Evolutionary conservation across 768 basidiomycete species (phyloP).

Genomic region (Roridomyces roridus): DNA sequence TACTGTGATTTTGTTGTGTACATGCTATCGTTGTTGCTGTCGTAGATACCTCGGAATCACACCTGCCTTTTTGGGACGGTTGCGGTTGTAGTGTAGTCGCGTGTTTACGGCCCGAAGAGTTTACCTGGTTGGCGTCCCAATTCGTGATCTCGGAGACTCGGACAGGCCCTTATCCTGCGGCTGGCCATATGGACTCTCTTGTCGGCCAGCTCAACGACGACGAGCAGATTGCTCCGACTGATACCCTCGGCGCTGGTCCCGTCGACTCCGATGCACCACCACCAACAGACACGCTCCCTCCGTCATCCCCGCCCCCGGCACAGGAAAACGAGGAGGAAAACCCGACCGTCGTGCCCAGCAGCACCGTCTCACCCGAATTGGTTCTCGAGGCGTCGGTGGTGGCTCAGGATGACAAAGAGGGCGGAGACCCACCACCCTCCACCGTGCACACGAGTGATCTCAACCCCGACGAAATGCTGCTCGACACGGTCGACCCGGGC

Average conservation of each 20-base stretch:
- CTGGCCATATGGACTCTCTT: conserved; percentile 52
- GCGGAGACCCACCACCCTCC: no score
- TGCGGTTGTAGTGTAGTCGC: conserved; percentile 1
- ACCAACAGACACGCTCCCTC: conserved; percentile 32
- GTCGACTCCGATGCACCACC: conserved; percentile 27
- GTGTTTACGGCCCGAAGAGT: conserved; percentile 8
- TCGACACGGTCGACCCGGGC: conserved; percentile 51
- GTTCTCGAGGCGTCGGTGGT: conserved; percentile 4
- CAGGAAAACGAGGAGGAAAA: conserved; percentile 19
- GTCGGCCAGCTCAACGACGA: conserved; percentile 34
- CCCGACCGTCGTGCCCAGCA: conserved; percentile 21
- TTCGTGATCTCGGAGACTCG: conserved; percentile 10
- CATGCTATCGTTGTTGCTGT: no score
- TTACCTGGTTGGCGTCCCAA: conserved; percentile 14
- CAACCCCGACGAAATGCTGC: conserved; percentile 49
- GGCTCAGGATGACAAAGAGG: conserved; percentile 40
- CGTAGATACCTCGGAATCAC: no score
- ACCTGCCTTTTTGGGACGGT: background rate
- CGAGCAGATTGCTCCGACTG: conserved; percentile 6
- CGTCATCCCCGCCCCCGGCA: conserved; percentile 19
- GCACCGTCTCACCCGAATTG: conserved; percentile 14
- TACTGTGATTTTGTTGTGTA: no score
- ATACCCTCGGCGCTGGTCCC: conserved; percentile 33
- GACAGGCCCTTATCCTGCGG: conserved; percentile 27
- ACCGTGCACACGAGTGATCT: conserved; percentile 39